Conservation (phyloP, 2,329 filamentous ascomycete species). For the Fusarium anthophilum region DNA sequence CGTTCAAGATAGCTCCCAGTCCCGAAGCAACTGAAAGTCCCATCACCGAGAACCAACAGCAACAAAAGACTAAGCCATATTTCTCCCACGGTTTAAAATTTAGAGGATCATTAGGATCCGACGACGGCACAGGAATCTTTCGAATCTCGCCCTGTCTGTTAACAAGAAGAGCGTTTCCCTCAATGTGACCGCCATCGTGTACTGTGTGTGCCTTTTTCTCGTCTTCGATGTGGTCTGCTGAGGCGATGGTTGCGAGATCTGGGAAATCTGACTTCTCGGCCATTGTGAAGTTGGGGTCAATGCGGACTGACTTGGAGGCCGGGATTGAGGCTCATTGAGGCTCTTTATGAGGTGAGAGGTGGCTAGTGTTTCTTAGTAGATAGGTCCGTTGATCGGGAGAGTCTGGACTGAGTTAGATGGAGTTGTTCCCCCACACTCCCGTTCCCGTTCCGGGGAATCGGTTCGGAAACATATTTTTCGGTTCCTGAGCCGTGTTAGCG, state of each 20-base stretch:
- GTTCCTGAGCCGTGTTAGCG: neutral
- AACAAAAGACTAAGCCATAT: constrained; percentile 13
- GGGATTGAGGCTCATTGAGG: neutral
- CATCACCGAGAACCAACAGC: constrained; percentile 18
- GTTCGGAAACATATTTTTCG: neutral
- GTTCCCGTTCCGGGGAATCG: constrained; percentile 13
- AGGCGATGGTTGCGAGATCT: neutral
- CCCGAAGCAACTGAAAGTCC: constrained; percentile 2
- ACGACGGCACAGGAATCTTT: constrained; percentile 10
- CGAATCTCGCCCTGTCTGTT: constrained; percentile 2
- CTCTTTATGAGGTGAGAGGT: neutral
- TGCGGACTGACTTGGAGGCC: neutral
- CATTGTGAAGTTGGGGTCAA: neutral
- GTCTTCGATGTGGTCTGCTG: constrained; percentile 4
- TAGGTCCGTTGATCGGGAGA: neutral
- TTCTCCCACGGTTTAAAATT: constrained; percentile 10
- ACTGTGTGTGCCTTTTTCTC: neutral
- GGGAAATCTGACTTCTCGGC: constrained; percentile 1
- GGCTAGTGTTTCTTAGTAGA: neutral
- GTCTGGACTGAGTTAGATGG: neutral
- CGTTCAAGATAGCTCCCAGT: constrained; percentile 2
- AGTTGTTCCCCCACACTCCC: constrained; percentile 1
- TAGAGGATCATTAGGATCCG: constrained; percentile 7
- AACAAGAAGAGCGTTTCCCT: constrained; percentile 9
- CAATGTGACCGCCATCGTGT: neutral